Evolutionary conservation across 2,329 filamentous ascomycete species (phyloP), one percentile per base, ranked within the genome.

Genomic region (Paecilomyces formosus): DNA sequence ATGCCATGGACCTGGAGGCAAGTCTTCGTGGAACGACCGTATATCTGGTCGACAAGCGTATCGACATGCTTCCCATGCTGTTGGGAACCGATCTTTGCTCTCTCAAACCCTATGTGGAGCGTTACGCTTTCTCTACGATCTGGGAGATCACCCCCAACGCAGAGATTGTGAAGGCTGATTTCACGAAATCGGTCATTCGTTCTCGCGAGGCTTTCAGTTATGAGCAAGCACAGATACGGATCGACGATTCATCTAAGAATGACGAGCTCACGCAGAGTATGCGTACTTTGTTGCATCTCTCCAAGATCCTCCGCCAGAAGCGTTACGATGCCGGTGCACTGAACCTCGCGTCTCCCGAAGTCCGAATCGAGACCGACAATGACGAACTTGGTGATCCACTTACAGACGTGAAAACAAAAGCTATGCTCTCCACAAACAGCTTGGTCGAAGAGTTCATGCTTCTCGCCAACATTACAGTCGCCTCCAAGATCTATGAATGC

Each of bases 381-480:
- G 92, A 97, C 13, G 94, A 99, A 76, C 95, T 93, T 0, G 96
- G 92, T 1, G 94, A 97, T 70, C 93, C 94, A 0, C 88, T 96
- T 57, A 74, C 76, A 9, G 94, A 97, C 68, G 90, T 99, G 65
- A 92, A 97, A 80, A 96, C 92, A 5, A 99, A 99, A 77, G 84
- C 92, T 67, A 85, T 92, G 55, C 86, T 99, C 39, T 92, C 94
- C 69, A 99, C 94, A 56, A 99, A 97, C 79, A 97, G 93, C 22
- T 84, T 99, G 4, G 95, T 99, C 28, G 94, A 99, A 72, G 94
- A 99, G 72, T 97, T 99, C 81, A 99, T 99, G 94, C 81, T 99
- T 70, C 89, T 97, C 72, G 95, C 94, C 80, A 99, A 99, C 77
- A 92, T 91, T 69, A 93, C 88, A 65, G 95, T 99, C 30, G 94